phyloP scores from a whole-genome alignment of 2,329 filamentous ascomycete genomes.

The Macrophomina tecta region DNA sequence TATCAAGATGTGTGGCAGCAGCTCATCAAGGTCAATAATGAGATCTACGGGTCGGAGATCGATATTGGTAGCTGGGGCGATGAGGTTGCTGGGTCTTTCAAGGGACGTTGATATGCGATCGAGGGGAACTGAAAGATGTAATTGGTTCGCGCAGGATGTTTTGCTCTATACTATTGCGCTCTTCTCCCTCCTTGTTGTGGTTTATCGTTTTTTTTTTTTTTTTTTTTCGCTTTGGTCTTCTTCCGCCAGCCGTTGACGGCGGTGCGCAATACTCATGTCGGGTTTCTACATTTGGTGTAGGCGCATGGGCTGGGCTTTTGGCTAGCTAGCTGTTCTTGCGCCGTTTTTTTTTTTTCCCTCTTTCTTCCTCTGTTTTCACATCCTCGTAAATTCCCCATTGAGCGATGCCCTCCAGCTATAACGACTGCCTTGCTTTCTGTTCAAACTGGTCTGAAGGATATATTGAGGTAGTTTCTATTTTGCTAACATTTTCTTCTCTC shows the following conservation, averaged over 20 bases:
- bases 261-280: conserved; percentile 16
- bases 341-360: neutral
- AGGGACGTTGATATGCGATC: neutral
- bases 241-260: neutral
- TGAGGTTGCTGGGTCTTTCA: conserved; percentile 25
- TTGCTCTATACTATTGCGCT: too few relatives aligned
- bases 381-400: neutral
- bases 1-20: conserved; percentile 63
- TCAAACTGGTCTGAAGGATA: neutral
- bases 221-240: neutral
- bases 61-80: conserved; percentile 41
- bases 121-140: neutral
- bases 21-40: conserved; percentile 46
- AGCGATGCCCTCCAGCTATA: neutral
- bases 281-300: neutral
- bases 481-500: too few relatives aligned
- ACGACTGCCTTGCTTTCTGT: conserved; percentile 13
- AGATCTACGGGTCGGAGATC: conserved; percentile 54
- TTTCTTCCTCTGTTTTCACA: neutral
- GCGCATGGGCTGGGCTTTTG: conserved; percentile 13
- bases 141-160: neutral
- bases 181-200: too few relatives aligned
- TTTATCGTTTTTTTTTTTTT: neutral
- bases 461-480: neutral
- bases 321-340: neutral